Conservation (phyloP, 129 eudicot genomes). For the Ambrosia trifida region DNA sequence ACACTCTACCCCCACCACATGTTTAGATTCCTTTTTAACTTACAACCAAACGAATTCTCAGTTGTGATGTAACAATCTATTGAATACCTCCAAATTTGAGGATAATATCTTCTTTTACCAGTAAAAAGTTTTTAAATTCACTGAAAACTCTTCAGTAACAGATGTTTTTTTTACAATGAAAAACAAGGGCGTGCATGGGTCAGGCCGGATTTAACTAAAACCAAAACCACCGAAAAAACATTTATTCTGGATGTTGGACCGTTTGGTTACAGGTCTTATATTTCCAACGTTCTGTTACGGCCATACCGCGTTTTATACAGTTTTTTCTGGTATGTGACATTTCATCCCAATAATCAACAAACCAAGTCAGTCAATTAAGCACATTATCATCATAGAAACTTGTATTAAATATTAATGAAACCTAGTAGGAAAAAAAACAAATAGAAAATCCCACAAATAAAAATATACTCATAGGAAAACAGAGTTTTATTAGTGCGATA, state of each 20-base stretch:
- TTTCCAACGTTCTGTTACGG: neutral
- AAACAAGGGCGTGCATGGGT: neutral
- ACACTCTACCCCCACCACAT: conserved; percentile 33
- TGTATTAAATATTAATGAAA: neutral
- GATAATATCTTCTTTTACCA: neutral
- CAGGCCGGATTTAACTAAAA: neutral
- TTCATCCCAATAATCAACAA: neutral
- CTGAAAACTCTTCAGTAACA: neutral
- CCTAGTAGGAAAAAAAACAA: neutral
- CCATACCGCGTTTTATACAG: neutral
- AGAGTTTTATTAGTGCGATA: neutral
- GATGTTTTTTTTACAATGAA: neutral
- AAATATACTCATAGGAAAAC: neutral
- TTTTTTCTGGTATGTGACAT: neutral
- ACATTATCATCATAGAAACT: neutral
- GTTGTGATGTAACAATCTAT: conserved; percentile 18
- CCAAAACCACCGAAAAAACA: neutral
- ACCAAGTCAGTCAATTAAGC: neutral
- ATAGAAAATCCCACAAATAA: neutral
- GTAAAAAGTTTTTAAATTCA: neutral
- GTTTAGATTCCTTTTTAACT: conserved; percentile 28
- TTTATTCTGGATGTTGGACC: neutral
- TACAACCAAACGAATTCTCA: conserved; percentile 20
- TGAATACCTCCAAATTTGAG: conserved; percentile 35
- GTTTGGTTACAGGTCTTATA: neutral